Percentiles rank a stretch among this genome's conserved stretches.
These are phyloP conservation scores for Thinopyrum elongatum DNA, from an alignment of 176 grass and related monocot species.

Conservation along the genomic window DNA sequence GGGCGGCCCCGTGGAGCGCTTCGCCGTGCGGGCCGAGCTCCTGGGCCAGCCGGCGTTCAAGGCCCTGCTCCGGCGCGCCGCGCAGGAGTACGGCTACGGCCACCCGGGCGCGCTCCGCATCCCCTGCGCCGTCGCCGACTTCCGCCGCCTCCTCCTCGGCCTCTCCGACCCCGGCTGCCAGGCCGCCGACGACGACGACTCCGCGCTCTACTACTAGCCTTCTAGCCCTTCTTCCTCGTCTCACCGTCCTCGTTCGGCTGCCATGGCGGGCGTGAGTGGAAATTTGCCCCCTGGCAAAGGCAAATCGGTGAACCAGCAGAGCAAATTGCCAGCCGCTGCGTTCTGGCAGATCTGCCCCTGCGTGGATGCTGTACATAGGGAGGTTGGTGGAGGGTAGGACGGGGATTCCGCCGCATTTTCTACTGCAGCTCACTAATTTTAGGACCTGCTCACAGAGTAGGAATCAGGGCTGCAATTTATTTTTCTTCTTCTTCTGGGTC, in stretches of 20 bases:
- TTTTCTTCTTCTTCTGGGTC: neutral
- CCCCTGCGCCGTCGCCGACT: constrained; percentile 71
- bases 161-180: constrained; percentile 15
- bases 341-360: constrained; percentile 28
- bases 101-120: constrained; percentile 85
- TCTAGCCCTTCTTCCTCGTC: neutral
- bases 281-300: constrained; percentile 13
- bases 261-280: constrained; percentile 13
- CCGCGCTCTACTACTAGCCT: neutral
- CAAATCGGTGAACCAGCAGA: constrained; percentile 1
- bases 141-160: constrained; percentile 50
- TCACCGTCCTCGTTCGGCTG: neutral
- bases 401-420: constrained; percentile 26
- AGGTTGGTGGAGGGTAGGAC: constrained; percentile 6
- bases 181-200: neutral
- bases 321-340: neutral
- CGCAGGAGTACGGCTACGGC: constrained; percentile 92
- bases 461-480: neutral
- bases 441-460: constrained; percentile 33
- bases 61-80: constrained; percentile 71
- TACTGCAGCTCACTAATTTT: constrained; percentile 45
- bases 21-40: constrained; percentile 66
- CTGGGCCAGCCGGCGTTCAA: constrained; percentile 66
- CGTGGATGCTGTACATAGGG: constrained; percentile 28
- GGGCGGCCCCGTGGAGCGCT: constrained; percentile 61